Evolutionary conservation across 176 grass and related monocot genomes (phyloP).

Genomic region (Avena insularis): DNA sequence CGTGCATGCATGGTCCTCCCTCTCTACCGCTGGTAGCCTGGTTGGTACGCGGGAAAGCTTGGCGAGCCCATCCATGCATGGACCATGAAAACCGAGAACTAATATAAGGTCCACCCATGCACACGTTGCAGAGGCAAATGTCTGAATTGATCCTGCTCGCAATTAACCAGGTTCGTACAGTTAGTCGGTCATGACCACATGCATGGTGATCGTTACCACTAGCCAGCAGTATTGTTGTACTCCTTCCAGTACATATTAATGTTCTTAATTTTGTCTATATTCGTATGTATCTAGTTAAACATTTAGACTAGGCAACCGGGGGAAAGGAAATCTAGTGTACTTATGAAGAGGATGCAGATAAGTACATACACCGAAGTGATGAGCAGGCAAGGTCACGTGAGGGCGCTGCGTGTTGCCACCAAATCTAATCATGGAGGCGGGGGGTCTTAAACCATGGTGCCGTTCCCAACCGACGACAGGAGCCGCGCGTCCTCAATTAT

Average conservation of each 20-base stretch:
- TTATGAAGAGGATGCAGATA: too few relatives aligned
- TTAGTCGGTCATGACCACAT: not conserved
- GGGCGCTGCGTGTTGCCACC: not conserved
- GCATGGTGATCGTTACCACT: not conserved
- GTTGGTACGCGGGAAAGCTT: not conserved
- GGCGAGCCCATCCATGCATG: not conserved
- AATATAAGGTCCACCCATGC: not conserved
- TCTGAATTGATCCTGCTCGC: not conserved
- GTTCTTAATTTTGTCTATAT: too few relatives aligned
- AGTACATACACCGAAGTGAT: too few relatives aligned
- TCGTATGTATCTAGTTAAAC: too few relatives aligned
- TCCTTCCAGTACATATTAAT: too few relatives aligned
- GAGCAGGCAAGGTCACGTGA: conserved; percentile 29
- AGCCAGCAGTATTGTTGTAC: not conserved
- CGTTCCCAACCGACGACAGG: conserved; percentile 7
- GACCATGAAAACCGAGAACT: not conserved
- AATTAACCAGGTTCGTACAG: not conserved
- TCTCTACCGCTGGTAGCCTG: not conserved
- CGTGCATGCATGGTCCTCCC: not conserved
- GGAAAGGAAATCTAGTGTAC: not conserved
- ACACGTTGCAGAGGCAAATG: not conserved
- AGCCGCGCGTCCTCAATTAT: conserved; percentile 22
- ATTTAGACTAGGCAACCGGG: too few relatives aligned
- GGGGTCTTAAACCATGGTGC: not conserved
- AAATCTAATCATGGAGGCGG: not conserved